Conservation (phyloP, 306 rosid genomes). For the Sesbania bispinosa region DNA sequence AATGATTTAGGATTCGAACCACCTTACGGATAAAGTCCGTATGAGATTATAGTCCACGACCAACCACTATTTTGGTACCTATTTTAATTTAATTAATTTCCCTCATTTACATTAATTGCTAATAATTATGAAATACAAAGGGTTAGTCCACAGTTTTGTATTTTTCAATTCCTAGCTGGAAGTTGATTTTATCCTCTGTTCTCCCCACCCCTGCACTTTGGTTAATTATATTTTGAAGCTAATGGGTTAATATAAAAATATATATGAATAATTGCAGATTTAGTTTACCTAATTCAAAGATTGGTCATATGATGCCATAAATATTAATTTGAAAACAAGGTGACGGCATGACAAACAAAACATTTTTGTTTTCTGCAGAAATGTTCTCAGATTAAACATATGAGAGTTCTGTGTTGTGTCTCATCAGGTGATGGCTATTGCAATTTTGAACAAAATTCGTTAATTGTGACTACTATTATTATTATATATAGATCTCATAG, state of each 20-base stretch:
- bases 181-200: no score
- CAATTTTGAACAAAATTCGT: neutral
- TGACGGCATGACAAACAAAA: neutral
- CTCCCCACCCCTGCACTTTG: neutral
- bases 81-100: neutral
- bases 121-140: no score
- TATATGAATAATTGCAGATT: neutral
- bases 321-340: constrained; percentile 11
- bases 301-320: no score
- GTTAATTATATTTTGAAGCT: no score
- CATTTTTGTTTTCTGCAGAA: neutral
- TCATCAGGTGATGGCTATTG: neutral
- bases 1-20: no score
- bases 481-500: neutral
- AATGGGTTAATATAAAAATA: neutral
- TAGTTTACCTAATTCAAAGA: no score
- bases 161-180: no score
- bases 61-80: no score
- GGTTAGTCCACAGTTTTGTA: no score
- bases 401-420: neutral
- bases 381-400: neutral
- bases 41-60: no score
- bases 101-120: neutral
- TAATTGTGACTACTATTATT: neutral
- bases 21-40: no score